Conservation (phyloP, 108 stramenopile species). For the Cyclostephanos tholiformis region DNA sequence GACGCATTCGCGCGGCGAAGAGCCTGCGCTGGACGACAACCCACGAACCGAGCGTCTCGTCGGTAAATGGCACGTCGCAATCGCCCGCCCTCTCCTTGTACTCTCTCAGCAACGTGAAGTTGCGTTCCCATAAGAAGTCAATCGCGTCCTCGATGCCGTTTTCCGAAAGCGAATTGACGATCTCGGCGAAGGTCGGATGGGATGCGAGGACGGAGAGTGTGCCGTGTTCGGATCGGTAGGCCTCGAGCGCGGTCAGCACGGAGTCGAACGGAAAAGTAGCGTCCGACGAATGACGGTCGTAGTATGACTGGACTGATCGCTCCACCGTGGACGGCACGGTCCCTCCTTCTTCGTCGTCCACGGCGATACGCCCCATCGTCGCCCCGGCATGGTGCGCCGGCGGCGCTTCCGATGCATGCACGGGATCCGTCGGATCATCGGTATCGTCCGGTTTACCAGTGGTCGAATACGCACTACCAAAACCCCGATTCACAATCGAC, state of each 20-base stretch:
- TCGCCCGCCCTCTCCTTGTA: constrained; percentile 47
- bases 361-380: too few species aligned
- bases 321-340: too few species aligned
- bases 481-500: too few species aligned
- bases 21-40: constrained; percentile 30
- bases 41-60: constrained; percentile 35
- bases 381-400: too few species aligned
- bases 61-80: constrained; percentile 43
- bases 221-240: not conserved
- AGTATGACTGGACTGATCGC: too few species aligned
- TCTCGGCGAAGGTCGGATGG: constrained; percentile 1
- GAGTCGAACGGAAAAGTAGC: constrained; percentile 7
- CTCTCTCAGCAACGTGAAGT: constrained; percentile 15
- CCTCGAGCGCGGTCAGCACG: constrained; percentile 3
- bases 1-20: constrained; percentile 8
- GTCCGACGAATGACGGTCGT: not conserved
- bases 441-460: too few species aligned
- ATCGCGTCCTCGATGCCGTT: constrained; percentile 13
- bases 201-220: not conserved
- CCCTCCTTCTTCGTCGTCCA: not conserved
- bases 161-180: not conserved
- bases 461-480: too few species aligned
- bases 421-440: too few species aligned
- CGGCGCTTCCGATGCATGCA: too few species aligned
- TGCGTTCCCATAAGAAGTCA: not conserved